phyloP scores from a whole-genome alignment of 768 basidiomycete species.

The Boletus eberwhitei region DNA sequence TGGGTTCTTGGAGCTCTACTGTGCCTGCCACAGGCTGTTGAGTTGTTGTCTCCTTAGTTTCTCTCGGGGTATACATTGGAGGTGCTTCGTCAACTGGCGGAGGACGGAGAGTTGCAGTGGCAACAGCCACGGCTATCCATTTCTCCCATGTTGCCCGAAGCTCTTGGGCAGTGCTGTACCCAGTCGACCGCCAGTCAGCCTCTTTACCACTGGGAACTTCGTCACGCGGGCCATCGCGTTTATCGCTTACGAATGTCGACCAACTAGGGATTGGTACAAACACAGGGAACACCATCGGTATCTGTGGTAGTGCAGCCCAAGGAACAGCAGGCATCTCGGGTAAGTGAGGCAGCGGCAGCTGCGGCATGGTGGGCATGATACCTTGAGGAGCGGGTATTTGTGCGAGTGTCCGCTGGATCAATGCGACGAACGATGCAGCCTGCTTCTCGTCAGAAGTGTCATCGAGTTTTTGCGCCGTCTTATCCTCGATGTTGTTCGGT shows the following conservation, averaged over 20 bases:
- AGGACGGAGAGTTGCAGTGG: constrained; percentile 44
- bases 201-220: constrained; percentile 30
- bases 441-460: constrained; percentile 34
- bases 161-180: constrained; percentile 54
- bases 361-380: constrained; percentile 52
- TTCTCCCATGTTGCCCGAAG: constrained; percentile 74
- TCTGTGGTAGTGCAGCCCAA: constrained; percentile 60
- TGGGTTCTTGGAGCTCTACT: constrained; percentile 1
- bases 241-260: constrained; percentile 60
- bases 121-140: constrained; percentile 58
- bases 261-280: constrained; percentile 66
- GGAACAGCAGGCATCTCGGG: constrained; percentile 64
- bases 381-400: constrained; percentile 55
- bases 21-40: constrained; percentile 1
- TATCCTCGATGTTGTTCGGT: constrained; percentile 11
- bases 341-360: constrained; percentile 51
- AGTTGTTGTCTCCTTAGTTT: constrained; percentile 21
- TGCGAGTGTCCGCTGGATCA: constrained; percentile 73
- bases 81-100: constrained; percentile 53
- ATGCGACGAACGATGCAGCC: constrained; percentile 55
- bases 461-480: constrained; percentile 19
- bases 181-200: constrained; percentile 34
- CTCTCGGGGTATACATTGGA: constrained; percentile 70
- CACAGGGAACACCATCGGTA: constrained; percentile 78
- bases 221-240: constrained; percentile 34